Conservation (phyloP, 768 basidiomycete species). For the Pisolithus marmoratus region DNA sequence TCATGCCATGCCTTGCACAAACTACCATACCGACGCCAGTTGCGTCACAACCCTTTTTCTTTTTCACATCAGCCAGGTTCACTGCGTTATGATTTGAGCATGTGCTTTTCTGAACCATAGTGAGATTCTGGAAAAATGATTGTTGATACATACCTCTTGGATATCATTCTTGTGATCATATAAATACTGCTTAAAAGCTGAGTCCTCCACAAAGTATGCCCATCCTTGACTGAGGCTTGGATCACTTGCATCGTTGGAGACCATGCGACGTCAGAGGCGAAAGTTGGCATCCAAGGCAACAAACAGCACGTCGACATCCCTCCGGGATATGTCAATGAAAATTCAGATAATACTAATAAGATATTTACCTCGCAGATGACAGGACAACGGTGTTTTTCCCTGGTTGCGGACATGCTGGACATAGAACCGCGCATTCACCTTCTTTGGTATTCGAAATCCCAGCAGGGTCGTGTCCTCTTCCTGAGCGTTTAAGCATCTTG, state of each 20-base stretch:
- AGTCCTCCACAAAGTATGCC: constrained; percentile 21
- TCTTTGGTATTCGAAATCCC: constrained; percentile 15
- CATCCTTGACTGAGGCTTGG: constrained; percentile 20
- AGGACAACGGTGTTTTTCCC: constrained; percentile 19
- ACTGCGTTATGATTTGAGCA: too few species aligned
- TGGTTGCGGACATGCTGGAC: constrained; percentile 26
- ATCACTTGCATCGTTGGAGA: constrained; percentile 9
- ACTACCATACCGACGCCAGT: too few species aligned
- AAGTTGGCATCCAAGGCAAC: constrained; percentile 31
- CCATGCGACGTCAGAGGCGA: constrained; percentile 20
- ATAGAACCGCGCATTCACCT: constrained; percentile 21
- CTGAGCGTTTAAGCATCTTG: constrained; percentile 18
- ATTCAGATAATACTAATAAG: background rate
- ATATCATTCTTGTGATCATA: constrained; percentile 1
- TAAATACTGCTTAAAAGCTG: constrained; percentile 14
- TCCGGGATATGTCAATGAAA: background rate
- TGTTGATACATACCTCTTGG: constrained; percentile 15
- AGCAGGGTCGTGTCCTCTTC: constrained; percentile 17
- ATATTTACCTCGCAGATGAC: too few species aligned
- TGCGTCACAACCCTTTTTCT: too few species aligned
- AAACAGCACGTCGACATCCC: constrained; percentile 5
- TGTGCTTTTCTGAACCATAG: too few species aligned
- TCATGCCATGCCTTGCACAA: too few species aligned
- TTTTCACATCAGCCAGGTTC: too few species aligned
- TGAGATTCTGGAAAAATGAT: constrained; percentile 26